Base-by-base conservation (phyloP, 2,329 filamentous ascomycete species). In the Leptographium radiaticola region DNA sequence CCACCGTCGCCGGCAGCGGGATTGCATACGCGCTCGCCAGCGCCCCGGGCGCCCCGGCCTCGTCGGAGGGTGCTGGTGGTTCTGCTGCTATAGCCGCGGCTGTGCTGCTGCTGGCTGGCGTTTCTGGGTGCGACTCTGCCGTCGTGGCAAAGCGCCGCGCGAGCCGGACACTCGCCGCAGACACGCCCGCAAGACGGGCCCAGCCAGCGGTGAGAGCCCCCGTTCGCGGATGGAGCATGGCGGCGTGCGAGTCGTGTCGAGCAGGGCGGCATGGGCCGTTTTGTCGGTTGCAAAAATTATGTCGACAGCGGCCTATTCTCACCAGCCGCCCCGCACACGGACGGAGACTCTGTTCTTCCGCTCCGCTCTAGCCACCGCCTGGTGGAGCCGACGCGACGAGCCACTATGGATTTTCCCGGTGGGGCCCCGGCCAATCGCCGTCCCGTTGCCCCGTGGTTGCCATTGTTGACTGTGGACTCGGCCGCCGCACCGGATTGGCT, bases 191-290 rank as follows among this genome's bases (percentile, higher is more conserved):
- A 9, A 65, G 49, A n/a, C 59, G 57, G 44, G 56, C 54, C n/a
- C 56, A 52, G 58, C 62, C 59, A 39, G 61, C 57, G 38, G 60
- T 57, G 58, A 66, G 70, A 62, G 77, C 72, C 63, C 78, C 75
- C 70, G 85, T 69, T 68, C 82, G 77, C 60, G 81, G 76, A 67
- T 85, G 83, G 58, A 87, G 70, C 83, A 88, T 87, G 49, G 58
- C 66, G 55, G 30, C 39, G 34, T 36, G 45, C 34, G 38, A 43
- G 43, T 12, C 15, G 44, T 11, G 18, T 25, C 45, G 16, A 13
- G 12, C 30, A 6, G 9, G 30, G 30, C 25, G 16, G 2, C 7
- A 7, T 18, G 13, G 39, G 11, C 45, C 13, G 45, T n/a, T 30
- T 18, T 33, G 15, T 16, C 45, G 30, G 25, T 6, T 16, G 45